These are phyloP conservation scores for Elaeis guineensis DNA, from an alignment of 176 grass and related monocot genomes.

Conservation along the genomic window DNA sequence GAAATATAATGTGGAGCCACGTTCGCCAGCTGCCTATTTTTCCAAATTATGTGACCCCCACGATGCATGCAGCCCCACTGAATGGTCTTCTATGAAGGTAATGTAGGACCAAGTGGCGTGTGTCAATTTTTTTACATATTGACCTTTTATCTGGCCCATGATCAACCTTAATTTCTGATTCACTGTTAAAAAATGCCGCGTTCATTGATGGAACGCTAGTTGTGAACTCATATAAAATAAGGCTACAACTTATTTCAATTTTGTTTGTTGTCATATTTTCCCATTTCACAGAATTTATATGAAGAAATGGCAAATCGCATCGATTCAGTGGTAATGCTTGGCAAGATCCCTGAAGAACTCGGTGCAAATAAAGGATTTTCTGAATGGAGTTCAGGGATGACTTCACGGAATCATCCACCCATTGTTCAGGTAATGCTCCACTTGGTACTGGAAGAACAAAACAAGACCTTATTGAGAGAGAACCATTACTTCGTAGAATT, in stretches of 20 bases:
- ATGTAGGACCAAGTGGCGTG: no score
- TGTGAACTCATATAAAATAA: no score
- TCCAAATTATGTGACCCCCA: conserved; percentile 1
- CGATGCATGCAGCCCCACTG: conserved; percentile 10
- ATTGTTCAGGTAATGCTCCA: conserved; percentile 51
- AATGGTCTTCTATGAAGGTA: conserved; percentile 42
- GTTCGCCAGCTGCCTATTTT: conserved; percentile 58
- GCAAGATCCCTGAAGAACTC: conserved; percentile 40
- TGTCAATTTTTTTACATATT: no score
- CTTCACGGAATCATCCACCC: conserved; percentile 43
- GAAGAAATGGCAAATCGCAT: conserved; percentile 49
- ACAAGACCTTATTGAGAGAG: no score
- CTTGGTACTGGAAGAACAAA: no score
- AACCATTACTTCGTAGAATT: no score
- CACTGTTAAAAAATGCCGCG: no score
- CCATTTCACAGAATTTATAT: conserved; percentile 35
- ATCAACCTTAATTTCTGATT: no score
- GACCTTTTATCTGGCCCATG: no score
- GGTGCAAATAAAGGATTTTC: conserved; percentile 48
- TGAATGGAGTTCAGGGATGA: conserved; percentile 36
- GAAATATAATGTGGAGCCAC: conserved; percentile 44
- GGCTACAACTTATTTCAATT: no score
- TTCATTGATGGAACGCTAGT: no score
- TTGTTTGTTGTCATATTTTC: not conserved
- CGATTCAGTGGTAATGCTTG: conserved; percentile 25